Evolutionary conservation across 1,139 yeast genomes (phyloP).

Genomic region (Suhomyces maxii): DNA sequence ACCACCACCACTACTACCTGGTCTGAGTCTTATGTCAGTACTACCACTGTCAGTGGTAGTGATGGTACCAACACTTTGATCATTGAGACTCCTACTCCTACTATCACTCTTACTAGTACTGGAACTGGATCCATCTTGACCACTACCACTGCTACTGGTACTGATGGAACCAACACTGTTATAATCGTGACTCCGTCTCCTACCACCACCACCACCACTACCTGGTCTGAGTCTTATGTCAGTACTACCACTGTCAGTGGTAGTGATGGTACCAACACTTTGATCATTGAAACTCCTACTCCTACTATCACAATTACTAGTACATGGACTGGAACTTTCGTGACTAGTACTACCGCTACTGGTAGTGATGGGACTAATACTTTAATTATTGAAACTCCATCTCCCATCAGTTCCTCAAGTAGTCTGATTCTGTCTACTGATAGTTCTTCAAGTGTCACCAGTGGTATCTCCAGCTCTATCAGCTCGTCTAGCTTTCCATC

Average conservation of each 20-base stretch:
- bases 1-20: conserved; percentile 12
- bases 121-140: conserved; percentile 1
- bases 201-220: conserved; percentile 8
- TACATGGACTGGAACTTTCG: conserved; percentile 16
- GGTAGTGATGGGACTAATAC: conserved; percentile 11
- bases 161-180: conserved; percentile 10
- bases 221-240: background rate
- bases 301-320: conserved; percentile 17
- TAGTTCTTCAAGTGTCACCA: too few relatives aligned
- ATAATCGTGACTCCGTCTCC: conserved; percentile 16
- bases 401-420: too few relatives aligned
- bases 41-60: conserved; percentile 4
- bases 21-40: conserved; percentile 1
- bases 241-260: conserved; percentile 13
- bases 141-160: background rate
- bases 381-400: conserved; percentile 20
- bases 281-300: conserved; percentile 8
- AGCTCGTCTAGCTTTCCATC: too few relatives aligned
- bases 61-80: conserved; percentile 17
- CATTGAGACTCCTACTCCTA: conserved; percentile 17
- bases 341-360: conserved; percentile 10
- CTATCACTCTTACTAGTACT: conserved; percentile 3
- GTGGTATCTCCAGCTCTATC: too few relatives aligned
- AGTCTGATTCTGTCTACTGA: too few relatives aligned
- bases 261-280: conserved; percentile 11